Conservation (phyloP, 441 rosid species). For the Populus hybrid region DNA sequence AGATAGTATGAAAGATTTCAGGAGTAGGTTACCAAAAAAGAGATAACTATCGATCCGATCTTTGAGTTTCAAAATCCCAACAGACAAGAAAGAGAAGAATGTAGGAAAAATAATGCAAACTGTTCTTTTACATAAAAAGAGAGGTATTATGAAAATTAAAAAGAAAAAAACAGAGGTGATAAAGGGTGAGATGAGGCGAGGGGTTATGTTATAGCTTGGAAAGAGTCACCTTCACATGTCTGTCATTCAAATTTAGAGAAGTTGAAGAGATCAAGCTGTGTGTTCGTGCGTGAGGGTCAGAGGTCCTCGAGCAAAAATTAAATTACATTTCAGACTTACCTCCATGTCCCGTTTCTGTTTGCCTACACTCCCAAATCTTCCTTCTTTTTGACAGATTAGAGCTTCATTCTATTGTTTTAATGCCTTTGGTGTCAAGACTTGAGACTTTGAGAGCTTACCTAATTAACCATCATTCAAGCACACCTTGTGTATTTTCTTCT, state of each 20-base stretch:
- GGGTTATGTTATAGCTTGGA: background rate
- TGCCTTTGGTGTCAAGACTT: background rate
- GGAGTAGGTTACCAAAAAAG: background rate
- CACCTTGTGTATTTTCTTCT: background rate
- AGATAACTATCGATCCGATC: conserved; percentile 1
- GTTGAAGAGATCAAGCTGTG: background rate
- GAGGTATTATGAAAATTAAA: background rate
- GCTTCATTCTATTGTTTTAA: too few species aligned
- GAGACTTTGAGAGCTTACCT: background rate
- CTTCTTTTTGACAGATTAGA: background rate
- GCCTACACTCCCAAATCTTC: background rate
- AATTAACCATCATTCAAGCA: background rate
- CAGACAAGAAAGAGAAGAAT: conserved; percentile 1
- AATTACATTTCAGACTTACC: background rate
- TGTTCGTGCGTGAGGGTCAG: background rate
- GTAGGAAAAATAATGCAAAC: background rate
- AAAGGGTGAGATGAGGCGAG: background rate
- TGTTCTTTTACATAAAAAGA: background rate
- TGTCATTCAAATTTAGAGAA: background rate
- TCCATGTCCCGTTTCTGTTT: background rate
- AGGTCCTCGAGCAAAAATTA: background rate
- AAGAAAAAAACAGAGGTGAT: background rate
- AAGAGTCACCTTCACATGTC: background rate
- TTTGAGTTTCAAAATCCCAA: conserved; percentile 3
- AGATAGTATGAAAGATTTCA: background rate